Percentiles rank a stretch among this genome's conserved stretches.
Conservation (phyloP, 139 green algal species). For the Chlamydomonas incerta region DNA sequence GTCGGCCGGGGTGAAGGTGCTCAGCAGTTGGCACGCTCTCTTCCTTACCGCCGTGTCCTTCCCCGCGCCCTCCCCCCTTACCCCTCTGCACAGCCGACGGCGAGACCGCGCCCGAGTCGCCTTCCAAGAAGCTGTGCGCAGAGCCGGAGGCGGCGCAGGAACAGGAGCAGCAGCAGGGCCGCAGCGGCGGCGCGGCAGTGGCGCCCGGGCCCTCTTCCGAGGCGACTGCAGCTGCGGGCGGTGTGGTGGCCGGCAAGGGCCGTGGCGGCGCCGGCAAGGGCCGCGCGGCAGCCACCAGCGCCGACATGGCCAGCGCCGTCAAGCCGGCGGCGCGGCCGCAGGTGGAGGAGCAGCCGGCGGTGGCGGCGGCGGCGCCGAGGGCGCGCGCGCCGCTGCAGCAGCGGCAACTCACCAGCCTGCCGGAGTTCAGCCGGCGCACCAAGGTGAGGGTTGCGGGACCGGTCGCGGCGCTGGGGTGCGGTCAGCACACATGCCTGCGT, state of each 20-base stretch:
- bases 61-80: background rate
- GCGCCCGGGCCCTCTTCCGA: background rate
- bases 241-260: background rate
- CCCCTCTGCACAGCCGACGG: background rate
- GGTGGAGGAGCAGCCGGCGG: background rate
- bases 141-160: background rate
- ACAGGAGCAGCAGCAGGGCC: background rate
- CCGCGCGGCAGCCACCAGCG: too few relatives aligned
- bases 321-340: too few relatives aligned
- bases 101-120: background rate
- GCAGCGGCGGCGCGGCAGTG: too few relatives aligned
- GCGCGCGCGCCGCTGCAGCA: background rate
- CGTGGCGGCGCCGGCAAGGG: background rate
- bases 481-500: too few relatives aligned
- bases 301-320: background rate
- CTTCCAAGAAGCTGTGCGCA: constrained; percentile 16
- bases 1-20: too few relatives aligned
- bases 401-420: background rate
- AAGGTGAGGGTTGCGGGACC: background rate
- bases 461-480: too few relatives aligned
- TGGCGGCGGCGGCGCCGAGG: background rate
- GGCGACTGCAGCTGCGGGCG: background rate
- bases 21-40: too few relatives aligned
- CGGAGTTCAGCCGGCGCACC: constrained; percentile 2
- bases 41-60: background rate